phyloP scores from a whole-genome alignment of 2,329 filamentous ascomycete species.

The Phyllosticta citriasiana region DNA sequence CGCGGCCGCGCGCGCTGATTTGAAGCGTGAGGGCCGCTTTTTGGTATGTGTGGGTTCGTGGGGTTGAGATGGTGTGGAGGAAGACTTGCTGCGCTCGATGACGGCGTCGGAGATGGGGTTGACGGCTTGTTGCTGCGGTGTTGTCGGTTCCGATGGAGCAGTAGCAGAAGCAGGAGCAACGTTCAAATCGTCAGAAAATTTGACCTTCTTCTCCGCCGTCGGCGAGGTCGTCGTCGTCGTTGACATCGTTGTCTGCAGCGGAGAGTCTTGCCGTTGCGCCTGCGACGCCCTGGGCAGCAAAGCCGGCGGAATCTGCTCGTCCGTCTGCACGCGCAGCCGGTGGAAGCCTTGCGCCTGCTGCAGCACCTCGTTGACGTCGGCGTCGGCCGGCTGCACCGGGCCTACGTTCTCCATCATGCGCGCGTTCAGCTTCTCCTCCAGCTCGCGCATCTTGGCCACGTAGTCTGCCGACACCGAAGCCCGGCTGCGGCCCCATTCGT shows the following conservation, averaged over 20 bases:
- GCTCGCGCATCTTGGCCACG: conserved; percentile 69
- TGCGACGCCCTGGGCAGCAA: conserved; percentile 8
- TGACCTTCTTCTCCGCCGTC: conserved; percentile 38
- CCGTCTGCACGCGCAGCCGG: conserved; percentile 1
- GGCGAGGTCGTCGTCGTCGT: conserved; percentile 27
- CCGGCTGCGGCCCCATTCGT: conserved; percentile 62
- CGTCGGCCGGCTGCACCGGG: conserved; percentile 33
- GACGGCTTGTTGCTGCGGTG: background rate
- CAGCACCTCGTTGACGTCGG: conserved; percentile 22
- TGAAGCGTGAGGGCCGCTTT: conserved; percentile 33
- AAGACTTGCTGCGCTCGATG: conserved; percentile 20
- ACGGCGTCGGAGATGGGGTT: conserved; percentile 24
- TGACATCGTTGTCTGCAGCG: conserved; percentile 10
- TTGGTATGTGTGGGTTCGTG: conserved; percentile 17
- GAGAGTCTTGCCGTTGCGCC: conserved; percentile 8
- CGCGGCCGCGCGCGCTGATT: conserved; percentile 17
- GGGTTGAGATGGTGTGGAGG: conserved; percentile 5
- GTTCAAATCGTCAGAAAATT: conserved; percentile 68
- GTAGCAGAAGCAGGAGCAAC: conserved; percentile 44
- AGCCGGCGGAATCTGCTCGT: conserved; percentile 2
- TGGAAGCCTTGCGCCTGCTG: conserved; percentile 8
- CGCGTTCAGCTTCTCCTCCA: conserved; percentile 66
- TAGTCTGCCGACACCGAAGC: conserved; percentile 64
- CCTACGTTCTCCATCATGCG: conserved; percentile 48
- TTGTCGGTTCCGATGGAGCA: conserved; percentile 3